These are phyloP conservation scores for Colletotrichum nymphaeae DNA, from an alignment of 2,329 filamentous ascomycete genomes.

Conservation along the genomic window DNA sequence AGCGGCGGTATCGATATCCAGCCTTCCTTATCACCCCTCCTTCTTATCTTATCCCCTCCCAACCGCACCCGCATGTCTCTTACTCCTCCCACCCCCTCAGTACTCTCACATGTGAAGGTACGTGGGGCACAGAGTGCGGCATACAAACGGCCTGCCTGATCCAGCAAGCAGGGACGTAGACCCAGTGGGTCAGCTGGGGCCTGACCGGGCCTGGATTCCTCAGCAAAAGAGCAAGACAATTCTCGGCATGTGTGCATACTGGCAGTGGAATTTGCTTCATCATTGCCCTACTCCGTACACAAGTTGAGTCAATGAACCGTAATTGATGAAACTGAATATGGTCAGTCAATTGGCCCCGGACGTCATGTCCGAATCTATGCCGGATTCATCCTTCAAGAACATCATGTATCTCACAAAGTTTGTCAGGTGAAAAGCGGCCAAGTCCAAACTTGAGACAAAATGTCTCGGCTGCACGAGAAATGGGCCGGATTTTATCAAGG, in stretches of 20 bases:
- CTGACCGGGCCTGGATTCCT: background rate
- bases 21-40: slow-evolving; percentile 13
- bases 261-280: background rate
- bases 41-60: slow-evolving; percentile 2
- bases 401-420: background rate
- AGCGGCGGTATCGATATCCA: background rate
- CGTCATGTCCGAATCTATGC: background rate
- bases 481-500: slow-evolving; percentile 24
- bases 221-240: background rate
- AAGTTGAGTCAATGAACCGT: background rate
- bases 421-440: background rate
- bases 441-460: background rate
- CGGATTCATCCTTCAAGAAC: background rate
- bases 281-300: background rate
- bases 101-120: slow-evolving; percentile 14
- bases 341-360: background rate
- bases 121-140: background rate
- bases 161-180: background rate
- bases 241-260: background rate
- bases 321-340: background rate
- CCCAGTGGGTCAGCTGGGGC: background rate
- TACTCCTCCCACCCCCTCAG: background rate
- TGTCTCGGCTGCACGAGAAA: background rate
- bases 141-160: slow-evolving; percentile 21
- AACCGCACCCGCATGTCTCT: background rate